Conservation (phyloP, 306 rosid species). For the peach (Prunus persica) region DNA sequence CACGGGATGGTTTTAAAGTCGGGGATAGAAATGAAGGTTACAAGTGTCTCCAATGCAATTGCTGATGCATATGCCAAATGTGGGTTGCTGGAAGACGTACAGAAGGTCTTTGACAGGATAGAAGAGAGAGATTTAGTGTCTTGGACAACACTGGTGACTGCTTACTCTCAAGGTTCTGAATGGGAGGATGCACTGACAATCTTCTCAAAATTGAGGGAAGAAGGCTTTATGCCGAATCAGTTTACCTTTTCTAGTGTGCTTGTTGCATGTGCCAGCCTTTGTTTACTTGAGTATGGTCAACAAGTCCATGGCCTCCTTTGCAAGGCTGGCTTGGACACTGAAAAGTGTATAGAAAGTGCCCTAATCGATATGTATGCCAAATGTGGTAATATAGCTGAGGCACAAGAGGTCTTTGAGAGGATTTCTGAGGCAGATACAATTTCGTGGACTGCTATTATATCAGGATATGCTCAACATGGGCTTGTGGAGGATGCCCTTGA, state of each 20-base stretch:
- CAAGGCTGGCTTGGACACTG: slow-evolving; percentile 52
- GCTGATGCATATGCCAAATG: slow-evolving; percentile 65
- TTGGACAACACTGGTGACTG: slow-evolving; percentile 69
- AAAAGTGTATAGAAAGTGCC: slow-evolving; percentile 65
- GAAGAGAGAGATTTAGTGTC: slow-evolving; percentile 74
- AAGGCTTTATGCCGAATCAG: slow-evolving; percentile 56
- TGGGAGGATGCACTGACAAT: slow-evolving; percentile 57
- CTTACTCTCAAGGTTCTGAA: slow-evolving; percentile 59
- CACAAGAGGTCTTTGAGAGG: slow-evolving; percentile 42
- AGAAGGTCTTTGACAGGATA: slow-evolving; percentile 46
- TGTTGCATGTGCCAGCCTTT: slow-evolving; percentile 61
- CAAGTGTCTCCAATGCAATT: slow-evolving; percentile 55
- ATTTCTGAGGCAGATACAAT: slow-evolving; percentile 61
- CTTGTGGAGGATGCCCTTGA: slow-evolving; percentile 55
- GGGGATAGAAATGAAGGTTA: slow-evolving; percentile 34
- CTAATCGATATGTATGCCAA: slow-evolving; percentile 70
- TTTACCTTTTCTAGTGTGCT: slow-evolving; percentile 63
- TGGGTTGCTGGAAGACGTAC: slow-evolving; percentile 52
- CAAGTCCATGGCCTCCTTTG: slow-evolving; percentile 62
- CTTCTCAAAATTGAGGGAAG: slow-evolving; percentile 58
- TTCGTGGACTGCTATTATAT: slow-evolving; percentile 75
- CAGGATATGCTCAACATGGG: slow-evolving; percentile 69
- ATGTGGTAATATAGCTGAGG: slow-evolving; percentile 52
- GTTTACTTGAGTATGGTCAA: slow-evolving; percentile 55
- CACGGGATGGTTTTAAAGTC: slow-evolving; percentile 54